A percentile compares a stretch with the other conserved stretches of the same genome.
phyloP scores from a whole-genome alignment of 2,329 filamentous ascomycete species.

The Cylindrodendrum hubeiense region DNA sequence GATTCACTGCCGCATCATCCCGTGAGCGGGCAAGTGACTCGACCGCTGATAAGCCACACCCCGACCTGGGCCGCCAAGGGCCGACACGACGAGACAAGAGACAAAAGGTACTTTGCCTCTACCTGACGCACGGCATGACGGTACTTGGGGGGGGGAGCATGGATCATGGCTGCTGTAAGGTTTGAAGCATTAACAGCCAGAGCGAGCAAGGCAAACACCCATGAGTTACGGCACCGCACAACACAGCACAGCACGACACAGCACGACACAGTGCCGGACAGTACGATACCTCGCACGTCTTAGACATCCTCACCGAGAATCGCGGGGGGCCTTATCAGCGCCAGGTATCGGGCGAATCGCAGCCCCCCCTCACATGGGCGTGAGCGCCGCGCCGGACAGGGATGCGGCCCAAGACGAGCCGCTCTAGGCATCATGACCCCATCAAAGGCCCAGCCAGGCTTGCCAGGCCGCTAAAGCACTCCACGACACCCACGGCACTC shows the following conservation, averaged over 20 bases:
- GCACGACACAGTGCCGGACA: background rate
- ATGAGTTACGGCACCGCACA: too few relatives aligned
- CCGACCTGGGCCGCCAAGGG: slow-evolving; percentile 1
- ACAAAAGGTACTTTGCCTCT: background rate
- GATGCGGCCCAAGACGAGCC: slow-evolving; percentile 16
- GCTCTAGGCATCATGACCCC: slow-evolving; percentile 11
- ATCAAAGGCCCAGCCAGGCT: slow-evolving; percentile 3
- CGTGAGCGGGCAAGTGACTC: slow-evolving; percentile 43
- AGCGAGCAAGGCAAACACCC: too few relatives aligned
- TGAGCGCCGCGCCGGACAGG: slow-evolving; percentile 23
- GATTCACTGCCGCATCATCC: slow-evolving; percentile 49
- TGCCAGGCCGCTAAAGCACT: slow-evolving; percentile 31
- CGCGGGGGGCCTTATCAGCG: slow-evolving; percentile 38
- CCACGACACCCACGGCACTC: too few relatives aligned
- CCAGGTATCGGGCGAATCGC: slow-evolving; percentile 32
- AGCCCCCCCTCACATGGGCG: slow-evolving; percentile 14
- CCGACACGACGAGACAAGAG: background rate
- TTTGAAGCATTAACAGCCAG: background rate
- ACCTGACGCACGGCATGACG: slow-evolving; percentile 12
- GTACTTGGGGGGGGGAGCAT: slow-evolving; percentile 10
- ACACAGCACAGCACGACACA: too few relatives aligned
- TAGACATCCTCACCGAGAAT: slow-evolving; percentile 32
- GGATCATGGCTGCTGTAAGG: slow-evolving; percentile 23
- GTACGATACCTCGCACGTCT: slow-evolving; percentile 20
- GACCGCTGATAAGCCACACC: slow-evolving; percentile 44